Percentiles rank a stretch among this genome's conserved stretches.
phyloP scores from a whole-genome alignment of 352 stramenopile genomes.

The Blastocystis sp. region DNA sequence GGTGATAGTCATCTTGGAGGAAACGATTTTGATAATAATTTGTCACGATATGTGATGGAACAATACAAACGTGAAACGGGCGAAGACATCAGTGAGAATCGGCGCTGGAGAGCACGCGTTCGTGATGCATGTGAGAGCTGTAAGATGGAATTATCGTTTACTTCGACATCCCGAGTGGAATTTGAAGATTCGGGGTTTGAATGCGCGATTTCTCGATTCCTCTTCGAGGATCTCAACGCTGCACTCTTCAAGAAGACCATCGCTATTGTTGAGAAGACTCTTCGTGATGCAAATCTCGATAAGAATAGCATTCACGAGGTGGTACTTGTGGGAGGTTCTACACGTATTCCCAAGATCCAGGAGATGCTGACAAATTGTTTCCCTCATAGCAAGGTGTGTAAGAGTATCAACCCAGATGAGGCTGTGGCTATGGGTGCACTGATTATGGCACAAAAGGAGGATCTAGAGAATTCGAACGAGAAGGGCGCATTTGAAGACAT shows the following conservation, averaged over 20 bases:
- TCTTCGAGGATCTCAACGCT: constrained; percentile 91
- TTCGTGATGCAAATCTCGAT: constrained; percentile 81
- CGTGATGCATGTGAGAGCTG: constrained; percentile 88
- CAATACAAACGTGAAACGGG: constrained; percentile 83
- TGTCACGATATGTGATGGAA: constrained; percentile 87
- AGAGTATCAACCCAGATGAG: constrained; percentile 94
- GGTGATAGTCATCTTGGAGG: constrained; percentile 87
- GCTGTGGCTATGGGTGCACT: constrained; percentile 89
- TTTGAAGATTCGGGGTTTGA: constrained; percentile 86
- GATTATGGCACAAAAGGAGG: constrained; percentile 56
- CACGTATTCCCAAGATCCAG: constrained; percentile 95
- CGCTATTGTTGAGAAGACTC: constrained; percentile 79
- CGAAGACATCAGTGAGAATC: constrained; percentile 86
- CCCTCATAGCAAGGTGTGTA: constrained; percentile 91
- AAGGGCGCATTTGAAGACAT: constrained; percentile 76
- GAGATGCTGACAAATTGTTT: constrained; percentile 90
- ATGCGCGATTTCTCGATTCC: constrained; percentile 83
- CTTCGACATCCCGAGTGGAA: constrained; percentile 90
- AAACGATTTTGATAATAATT: constrained; percentile 77
- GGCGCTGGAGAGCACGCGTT: constrained; percentile 87
- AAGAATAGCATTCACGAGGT: constrained; percentile 83
- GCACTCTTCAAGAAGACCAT: constrained; percentile 92
- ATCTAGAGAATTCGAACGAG: neutral
- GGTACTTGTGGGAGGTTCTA: constrained; percentile 90
- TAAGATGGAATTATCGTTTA: constrained; percentile 89